Conservation (phyloP, 768 basidiomycete genomes). For the Mycena amicta region DNA sequence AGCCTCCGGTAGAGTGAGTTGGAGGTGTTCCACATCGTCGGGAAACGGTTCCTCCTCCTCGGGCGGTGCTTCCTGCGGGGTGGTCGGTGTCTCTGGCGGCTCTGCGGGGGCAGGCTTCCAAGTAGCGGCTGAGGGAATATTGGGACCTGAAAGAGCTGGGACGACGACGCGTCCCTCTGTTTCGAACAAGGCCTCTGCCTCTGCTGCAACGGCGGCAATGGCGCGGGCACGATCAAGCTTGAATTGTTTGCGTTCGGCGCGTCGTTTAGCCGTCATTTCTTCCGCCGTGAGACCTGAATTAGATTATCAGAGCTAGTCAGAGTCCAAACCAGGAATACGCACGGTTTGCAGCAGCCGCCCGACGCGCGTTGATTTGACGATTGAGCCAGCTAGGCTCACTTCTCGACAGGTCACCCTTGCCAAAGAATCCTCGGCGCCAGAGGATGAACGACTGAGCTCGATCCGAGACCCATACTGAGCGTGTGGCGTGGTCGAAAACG, state of each 20-base stretch:
- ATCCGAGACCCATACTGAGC: constrained; percentile 85
- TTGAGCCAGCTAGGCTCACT: constrained; percentile 95
- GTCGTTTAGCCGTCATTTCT: constrained; percentile 85
- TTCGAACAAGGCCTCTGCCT: constrained; percentile 76
- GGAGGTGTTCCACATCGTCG: constrained; percentile 86
- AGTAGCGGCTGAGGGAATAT: constrained; percentile 79
- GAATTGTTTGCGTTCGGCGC: constrained; percentile 88
- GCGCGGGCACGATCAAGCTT: constrained; percentile 91
- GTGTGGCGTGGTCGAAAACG: constrained; percentile 73
- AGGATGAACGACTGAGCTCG: constrained; percentile 65
- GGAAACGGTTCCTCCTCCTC: constrained; percentile 52
- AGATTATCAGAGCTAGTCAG: not conserved
- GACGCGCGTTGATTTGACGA: constrained; percentile 70
- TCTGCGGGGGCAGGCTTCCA: constrained; percentile 58
- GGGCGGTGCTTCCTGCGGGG: constrained; percentile 37
- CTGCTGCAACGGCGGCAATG: constrained; percentile 78
- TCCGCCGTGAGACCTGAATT: constrained; percentile 78
- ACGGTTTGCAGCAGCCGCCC: constrained; percentile 62
- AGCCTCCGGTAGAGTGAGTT: constrained; percentile 85
- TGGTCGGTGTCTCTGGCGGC: constrained; percentile 22
- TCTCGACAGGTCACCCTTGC: constrained; percentile 91
- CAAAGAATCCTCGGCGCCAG: constrained; percentile 94
- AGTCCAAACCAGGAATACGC: constrained; percentile 28
- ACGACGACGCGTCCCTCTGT: constrained; percentile 65
- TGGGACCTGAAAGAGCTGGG: constrained; percentile 59